These are phyloP conservation scores for Fusarium tjaetaba DNA, from an alignment of 2,329 filamentous ascomycete species.

Conservation along the genomic window DNA sequence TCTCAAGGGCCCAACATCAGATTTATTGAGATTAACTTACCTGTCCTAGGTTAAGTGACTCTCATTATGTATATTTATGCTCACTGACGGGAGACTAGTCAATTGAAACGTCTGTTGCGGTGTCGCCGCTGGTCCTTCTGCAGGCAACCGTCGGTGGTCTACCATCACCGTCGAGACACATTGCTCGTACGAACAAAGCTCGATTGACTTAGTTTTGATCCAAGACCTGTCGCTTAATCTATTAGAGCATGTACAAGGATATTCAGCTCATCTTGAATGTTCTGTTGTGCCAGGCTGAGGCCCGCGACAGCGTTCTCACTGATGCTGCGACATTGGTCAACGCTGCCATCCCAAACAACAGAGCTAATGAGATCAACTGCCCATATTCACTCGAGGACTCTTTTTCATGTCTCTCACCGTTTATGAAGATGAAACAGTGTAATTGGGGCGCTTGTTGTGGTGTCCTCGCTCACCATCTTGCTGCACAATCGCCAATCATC, in stretches of 20 bases:
- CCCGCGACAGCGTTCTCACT: not conserved
- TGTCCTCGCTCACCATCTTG: not conserved
- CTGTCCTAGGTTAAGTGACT: no score
- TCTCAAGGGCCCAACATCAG: rapidly evolving
- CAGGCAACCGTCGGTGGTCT: not conserved
- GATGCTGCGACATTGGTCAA: not conserved
- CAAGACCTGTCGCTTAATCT: rapidly evolving
- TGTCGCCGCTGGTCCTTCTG: not conserved
- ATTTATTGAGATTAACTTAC: no score
- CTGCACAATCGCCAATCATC: not conserved
- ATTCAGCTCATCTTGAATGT: not conserved
- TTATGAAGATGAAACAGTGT: no score
- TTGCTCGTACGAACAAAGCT: not conserved
- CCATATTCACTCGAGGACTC: rapidly evolving
- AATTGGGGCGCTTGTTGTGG: not conserved
- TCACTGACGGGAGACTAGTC: rapidly evolving
- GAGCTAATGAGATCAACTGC: not conserved
- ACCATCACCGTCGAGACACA: not conserved
- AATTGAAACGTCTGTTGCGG: no score
- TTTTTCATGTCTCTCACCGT: no score
- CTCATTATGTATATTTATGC: rapidly evolving
- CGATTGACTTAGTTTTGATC: no score
- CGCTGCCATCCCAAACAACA: no score
- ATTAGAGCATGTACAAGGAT: rapidly evolving
- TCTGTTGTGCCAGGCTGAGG: not conserved